Evolutionary conservation across 2,329 filamentous ascomycete species (phyloP).

Genomic region (Metarhizium brunneum): DNA sequence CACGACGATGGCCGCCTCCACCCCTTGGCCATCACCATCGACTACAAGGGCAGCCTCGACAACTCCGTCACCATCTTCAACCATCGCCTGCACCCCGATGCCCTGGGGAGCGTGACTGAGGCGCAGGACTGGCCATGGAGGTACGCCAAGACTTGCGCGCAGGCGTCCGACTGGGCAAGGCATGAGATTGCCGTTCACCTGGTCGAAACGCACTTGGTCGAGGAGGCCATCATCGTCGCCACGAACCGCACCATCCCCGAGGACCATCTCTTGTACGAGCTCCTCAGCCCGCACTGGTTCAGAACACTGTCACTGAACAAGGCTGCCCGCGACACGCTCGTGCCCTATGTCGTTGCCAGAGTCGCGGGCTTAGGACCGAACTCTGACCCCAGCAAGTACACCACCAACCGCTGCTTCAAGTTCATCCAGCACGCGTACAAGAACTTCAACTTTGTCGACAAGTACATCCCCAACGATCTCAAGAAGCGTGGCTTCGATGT

Average conservation of each 20-base stretch:
- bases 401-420: constrained; percentile 10
- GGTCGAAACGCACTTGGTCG: constrained; percentile 34
- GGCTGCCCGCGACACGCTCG: constrained; percentile 31
- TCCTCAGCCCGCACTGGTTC: constrained; percentile 38
- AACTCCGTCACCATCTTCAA: constrained; percentile 42
- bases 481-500: constrained; percentile 31
- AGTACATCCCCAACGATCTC: constrained; percentile 38
- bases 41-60: constrained; percentile 32
- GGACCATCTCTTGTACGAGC: constrained; percentile 32
- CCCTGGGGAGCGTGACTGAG: not conserved
- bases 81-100: constrained; percentile 24
- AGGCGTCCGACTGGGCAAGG: constrained; percentile 37
- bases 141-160: constrained; percentile 41
- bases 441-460: constrained; percentile 32
- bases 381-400: constrained; percentile 13
- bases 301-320: constrained; percentile 41
- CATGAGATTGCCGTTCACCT: constrained; percentile 39
- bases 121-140: constrained; percentile 38
- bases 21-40: constrained; percentile 37
- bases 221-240: constrained; percentile 38
- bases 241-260: constrained; percentile 30
- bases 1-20: constrained; percentile 34
- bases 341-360: constrained; percentile 33
- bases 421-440: constrained; percentile 32
- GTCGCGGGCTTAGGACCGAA: constrained; percentile 30